phyloP scores from a whole-genome alignment of 345 rosid genomes.

The Rhodamnia argentea region DNA sequence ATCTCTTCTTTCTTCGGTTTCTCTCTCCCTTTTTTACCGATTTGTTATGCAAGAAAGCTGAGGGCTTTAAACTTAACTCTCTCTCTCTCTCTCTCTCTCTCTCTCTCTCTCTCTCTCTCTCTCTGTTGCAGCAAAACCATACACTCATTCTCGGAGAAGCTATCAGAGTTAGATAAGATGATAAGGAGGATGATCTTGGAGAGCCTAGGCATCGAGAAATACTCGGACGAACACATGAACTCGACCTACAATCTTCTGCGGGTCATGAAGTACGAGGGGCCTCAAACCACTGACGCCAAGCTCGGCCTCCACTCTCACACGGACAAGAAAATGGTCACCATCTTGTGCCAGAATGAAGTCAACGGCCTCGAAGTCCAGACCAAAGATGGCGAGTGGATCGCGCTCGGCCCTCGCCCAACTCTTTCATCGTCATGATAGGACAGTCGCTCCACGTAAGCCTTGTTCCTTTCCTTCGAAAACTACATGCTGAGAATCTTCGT shows the following conservation, averaged over 20 bases:
- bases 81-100: background rate
- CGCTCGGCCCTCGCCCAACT: background rate
- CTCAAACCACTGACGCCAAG: background rate
- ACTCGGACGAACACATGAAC: background rate
- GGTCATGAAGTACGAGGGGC: constrained; percentile 11
- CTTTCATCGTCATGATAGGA: constrained; percentile 24
- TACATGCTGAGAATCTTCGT: background rate
- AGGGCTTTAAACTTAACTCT: too few relatives aligned
- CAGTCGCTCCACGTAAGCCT: constrained; percentile 11
- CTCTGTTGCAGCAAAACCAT: constrained; percentile 17
- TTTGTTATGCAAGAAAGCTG: too few relatives aligned
- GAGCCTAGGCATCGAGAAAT: constrained; percentile 18
- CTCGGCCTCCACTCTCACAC: too few relatives aligned
- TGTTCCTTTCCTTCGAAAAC: background rate
- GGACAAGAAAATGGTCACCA: too few relatives aligned
- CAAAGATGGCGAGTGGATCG: constrained; percentile 17
- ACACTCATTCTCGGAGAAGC: constrained; percentile 11
- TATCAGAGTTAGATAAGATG: constrained; percentile 30
- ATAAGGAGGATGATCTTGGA: constrained; percentile 42
- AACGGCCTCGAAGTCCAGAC: constrained; percentile 23
- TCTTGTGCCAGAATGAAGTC: constrained; percentile 9
- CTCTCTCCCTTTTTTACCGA: too few relatives aligned
- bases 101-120: background rate
- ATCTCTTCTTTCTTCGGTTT: too few relatives aligned
- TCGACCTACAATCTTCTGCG: background rate